Percentiles rank a stretch among this genome's conserved stretches.
These are phyloP conservation scores for Pueraria montana DNA, from an alignment of 306 rosid species.

Conservation along the genomic window DNA sequence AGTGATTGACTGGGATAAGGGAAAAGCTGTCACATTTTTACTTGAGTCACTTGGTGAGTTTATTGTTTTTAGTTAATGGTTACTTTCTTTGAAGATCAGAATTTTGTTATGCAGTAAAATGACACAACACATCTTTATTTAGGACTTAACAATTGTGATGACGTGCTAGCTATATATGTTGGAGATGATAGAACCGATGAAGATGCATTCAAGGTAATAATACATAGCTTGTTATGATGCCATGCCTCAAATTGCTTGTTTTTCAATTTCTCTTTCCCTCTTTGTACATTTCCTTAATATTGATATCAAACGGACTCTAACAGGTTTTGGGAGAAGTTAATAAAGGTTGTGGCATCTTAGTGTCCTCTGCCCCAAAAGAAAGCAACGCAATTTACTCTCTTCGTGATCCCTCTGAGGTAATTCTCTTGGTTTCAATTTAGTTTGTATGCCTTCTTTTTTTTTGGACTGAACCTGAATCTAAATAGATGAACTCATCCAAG, in stretches of 20 bases:
- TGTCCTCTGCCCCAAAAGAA: constrained; percentile 78
- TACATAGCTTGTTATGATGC: neutral
- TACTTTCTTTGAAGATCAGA: constrained; percentile 19
- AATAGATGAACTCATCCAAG: neutral
- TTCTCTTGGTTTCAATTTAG: constrained; percentile 8
- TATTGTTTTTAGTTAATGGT: neutral
- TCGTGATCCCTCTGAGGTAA: constrained; percentile 87
- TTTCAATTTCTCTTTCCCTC: neutral
- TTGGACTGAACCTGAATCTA: neutral
- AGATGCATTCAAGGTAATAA: constrained; percentile 91
- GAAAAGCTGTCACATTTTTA: constrained; percentile 91
- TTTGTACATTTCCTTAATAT: constrained; percentile 18
- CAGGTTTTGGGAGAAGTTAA: constrained; percentile 82
- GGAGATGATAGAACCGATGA: constrained; percentile 97
- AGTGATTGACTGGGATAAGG: constrained; percentile 91
- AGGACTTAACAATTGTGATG: constrained; percentile 75
- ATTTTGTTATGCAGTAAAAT: constrained; percentile 32
- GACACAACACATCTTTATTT: constrained; percentile 47
- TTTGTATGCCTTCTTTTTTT: neutral
- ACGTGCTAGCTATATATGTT: constrained; percentile 87
- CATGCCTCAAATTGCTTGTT: constrained; percentile 10
- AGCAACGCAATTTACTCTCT: constrained; percentile 87
- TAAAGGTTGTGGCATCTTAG: constrained; percentile 85
- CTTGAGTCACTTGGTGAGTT: constrained; percentile 91
- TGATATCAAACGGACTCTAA: constrained; percentile 34